These are phyloP conservation scores for Nakazawaea laoshanensis DNA, from an alignment of 805 yeast species.

Conservation along the genomic window DNA sequence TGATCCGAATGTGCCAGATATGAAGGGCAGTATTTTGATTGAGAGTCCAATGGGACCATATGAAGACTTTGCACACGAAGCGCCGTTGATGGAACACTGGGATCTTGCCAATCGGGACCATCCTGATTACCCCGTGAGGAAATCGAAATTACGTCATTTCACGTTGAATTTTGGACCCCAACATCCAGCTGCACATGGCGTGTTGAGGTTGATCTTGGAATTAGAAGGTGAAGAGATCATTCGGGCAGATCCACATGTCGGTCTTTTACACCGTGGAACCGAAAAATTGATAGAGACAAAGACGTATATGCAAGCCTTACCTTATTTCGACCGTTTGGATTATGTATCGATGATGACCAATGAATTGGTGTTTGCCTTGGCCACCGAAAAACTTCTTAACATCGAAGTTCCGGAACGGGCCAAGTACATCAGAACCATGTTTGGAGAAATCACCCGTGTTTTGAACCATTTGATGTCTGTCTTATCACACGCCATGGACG, in stretches of 20 bases:
- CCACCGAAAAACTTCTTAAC: conserved; percentile 77
- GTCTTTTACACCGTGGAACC: conserved; percentile 81
- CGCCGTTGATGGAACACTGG: conserved; percentile 27
- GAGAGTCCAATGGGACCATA: conserved; percentile 35
- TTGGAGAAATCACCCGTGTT: conserved; percentile 80
- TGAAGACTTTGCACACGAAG: conserved; percentile 23
- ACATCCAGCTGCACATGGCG: conserved; percentile 95
- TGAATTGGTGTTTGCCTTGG: conserved; percentile 76
- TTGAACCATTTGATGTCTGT: conserved; percentile 84
- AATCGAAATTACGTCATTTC: conserved; percentile 68
- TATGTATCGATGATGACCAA: conserved; percentile 87
- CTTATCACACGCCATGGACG: conserved; percentile 87
- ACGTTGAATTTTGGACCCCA: conserved; percentile 90
- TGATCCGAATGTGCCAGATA: conserved; percentile 2
- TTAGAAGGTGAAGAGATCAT: conserved; percentile 84
- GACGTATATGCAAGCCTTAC: conserved; percentile 82
- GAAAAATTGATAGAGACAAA: conserved; percentile 82
- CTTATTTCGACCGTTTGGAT: conserved; percentile 82
- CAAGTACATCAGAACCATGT: conserved; percentile 75
- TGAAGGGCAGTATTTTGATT: conserved; percentile 16
- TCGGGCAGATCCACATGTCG: conserved; percentile 84
- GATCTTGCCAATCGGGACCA: conserved; percentile 24
- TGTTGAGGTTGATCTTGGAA: conserved; percentile 76
- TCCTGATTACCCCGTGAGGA: conserved; percentile 25
- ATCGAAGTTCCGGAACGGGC: conserved; percentile 82